These are phyloP conservation scores for Panicum miliaceum DNA, from an alignment of 176 grass and related monocot genomes.

Conservation along the genomic window DNA sequence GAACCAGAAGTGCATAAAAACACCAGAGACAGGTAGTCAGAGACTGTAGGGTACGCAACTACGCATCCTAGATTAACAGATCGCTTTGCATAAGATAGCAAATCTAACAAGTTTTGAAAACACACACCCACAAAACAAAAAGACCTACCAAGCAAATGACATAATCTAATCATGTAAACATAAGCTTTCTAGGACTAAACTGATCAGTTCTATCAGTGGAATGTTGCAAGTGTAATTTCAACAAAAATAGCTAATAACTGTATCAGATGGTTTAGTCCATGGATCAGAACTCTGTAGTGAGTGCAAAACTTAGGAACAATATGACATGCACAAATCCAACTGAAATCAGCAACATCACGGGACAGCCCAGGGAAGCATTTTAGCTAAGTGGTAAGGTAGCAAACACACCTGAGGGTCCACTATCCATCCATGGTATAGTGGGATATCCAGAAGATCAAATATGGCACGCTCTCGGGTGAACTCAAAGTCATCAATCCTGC, in stretches of 20 bases:
- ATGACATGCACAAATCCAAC: background rate
- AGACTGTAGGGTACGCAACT: background rate
- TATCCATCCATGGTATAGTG: conserved; percentile 96
- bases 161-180: background rate
- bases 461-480: conserved; percentile 93
- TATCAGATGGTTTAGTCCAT: conserved; percentile 8
- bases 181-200: conserved; percentile 3
- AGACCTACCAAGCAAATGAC: conserved; percentile 8
- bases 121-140: background rate
- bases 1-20: conserved; percentile 2
- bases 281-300: background rate
- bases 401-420: conserved; percentile 85
- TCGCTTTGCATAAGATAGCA: conserved; percentile 21
- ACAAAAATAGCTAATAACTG: conserved; percentile 12
- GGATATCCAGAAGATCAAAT: conserved; percentile 97
- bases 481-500: conserved; percentile 96
- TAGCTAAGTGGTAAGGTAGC: background rate
- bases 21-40: background rate
- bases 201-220: background rate
- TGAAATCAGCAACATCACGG: conserved; percentile 7
- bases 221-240: background rate
- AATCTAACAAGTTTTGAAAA: background rate
- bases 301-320: conserved; percentile 16
- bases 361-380: background rate
- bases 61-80: background rate